phyloP scores from a whole-genome alignment of 805 yeast species.

The Candida boleticola region DNA sequence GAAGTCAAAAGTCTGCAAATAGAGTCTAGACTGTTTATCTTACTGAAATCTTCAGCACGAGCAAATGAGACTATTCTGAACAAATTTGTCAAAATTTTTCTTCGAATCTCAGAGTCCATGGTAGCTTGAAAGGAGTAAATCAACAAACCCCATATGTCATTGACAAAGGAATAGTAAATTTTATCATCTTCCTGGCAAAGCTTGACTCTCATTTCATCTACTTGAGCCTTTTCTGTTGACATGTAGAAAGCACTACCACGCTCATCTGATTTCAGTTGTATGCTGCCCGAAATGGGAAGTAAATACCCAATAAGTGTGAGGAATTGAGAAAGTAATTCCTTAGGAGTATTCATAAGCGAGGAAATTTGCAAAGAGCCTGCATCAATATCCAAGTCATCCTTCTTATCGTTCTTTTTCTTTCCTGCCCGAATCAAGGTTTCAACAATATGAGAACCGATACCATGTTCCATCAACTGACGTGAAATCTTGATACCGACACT shows the following conservation, averaged over 20 bases:
- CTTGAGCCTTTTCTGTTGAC: slow-evolving; percentile 3
- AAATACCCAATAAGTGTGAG: slow-evolving; percentile 55
- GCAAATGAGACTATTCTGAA: slow-evolving; percentile 48
- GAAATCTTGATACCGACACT: slow-evolving; percentile 42
- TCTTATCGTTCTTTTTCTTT: slow-evolving; percentile 4
- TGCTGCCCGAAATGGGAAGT: slow-evolving; percentile 41
- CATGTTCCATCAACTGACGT: slow-evolving; percentile 45
- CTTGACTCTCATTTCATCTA: slow-evolving; percentile 32
- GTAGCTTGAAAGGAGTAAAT: slow-evolving; percentile 69
- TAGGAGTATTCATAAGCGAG: slow-evolving; percentile 70
- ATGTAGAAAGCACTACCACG: background rate
- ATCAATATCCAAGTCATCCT: slow-evolving; percentile 1
- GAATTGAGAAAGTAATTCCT: slow-evolving; percentile 55
- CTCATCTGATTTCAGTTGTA: background rate
- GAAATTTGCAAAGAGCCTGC: slow-evolving; percentile 50
- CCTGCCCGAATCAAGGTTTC: slow-evolving; percentile 47
- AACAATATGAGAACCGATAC: slow-evolving; percentile 47
- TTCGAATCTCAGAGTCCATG: slow-evolving; percentile 63
- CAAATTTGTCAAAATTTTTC: slow-evolving; percentile 52
- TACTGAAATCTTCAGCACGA: slow-evolving; percentile 20
- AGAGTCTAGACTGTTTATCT: background rate
- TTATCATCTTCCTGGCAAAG: slow-evolving; percentile 25
- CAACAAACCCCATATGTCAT: slow-evolving; percentile 49
- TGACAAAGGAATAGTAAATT: slow-evolving; percentile 35
- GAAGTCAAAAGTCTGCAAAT: slow-evolving; percentile 47